phyloP scores from a whole-genome alignment of 148 eudicot genomes.

The Rhododendron kiyosumense region DNA sequence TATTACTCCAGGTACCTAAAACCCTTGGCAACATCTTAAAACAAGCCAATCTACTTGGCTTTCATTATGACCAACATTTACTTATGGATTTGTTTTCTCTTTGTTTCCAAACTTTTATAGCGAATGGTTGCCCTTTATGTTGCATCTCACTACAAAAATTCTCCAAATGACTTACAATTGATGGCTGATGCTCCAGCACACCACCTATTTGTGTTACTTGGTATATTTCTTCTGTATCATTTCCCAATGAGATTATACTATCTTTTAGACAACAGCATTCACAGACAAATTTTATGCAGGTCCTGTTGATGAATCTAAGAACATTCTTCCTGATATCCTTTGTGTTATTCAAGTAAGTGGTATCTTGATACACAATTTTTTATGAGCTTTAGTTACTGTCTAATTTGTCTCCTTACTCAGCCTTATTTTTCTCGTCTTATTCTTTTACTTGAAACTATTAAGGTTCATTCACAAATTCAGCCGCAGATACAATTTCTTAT shows the following conservation, averaged over 20 bases:
- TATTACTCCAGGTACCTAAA: no score
- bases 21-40: no score
- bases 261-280: background rate
- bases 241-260: background rate
- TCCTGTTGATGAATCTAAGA: slow-evolving; percentile 66
- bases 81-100: no score
- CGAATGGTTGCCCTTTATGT: slow-evolving; percentile 93
- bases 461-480: no score
- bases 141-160: slow-evolving; percentile 94
- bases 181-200: slow-evolving; percentile 99
- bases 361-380: background rate
- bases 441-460: no score
- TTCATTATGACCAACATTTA: no score
- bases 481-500: background rate
- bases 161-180: slow-evolving; percentile 90
- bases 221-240: slow-evolving; percentile 30
- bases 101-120: slow-evolving; percentile 29
- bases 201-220: slow-evolving; percentile 92
- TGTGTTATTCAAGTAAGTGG: slow-evolving; percentile 75
- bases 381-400: background rate
- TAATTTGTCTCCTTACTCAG: background rate
- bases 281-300: slow-evolving; percentile 17
- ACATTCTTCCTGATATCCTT: slow-evolving; percentile 81
- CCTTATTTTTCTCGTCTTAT: background rate
- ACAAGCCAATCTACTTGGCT: no score